phyloP scores from a whole-genome alignment of 2,329 filamentous ascomycete genomes.

The Zasmidium citrigriseum region DNA sequence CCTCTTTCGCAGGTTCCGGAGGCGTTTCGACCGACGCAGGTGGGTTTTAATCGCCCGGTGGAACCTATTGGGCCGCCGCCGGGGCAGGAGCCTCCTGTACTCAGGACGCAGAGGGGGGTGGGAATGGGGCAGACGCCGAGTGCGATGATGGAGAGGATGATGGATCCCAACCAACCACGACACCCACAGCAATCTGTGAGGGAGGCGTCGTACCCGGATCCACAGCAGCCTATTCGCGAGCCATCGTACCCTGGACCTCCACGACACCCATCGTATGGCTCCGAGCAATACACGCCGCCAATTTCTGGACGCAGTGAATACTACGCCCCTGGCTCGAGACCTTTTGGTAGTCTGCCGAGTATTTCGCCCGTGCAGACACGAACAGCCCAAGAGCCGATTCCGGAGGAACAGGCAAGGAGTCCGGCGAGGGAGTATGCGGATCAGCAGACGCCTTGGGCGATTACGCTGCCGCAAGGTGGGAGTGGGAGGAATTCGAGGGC shows the following conservation, averaged over 20 bases:
- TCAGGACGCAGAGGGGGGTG: background rate
- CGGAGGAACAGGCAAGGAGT: slow-evolving; percentile 22
- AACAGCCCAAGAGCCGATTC: slow-evolving; percentile 9
- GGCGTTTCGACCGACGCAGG: slow-evolving; percentile 26
- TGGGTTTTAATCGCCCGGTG: slow-evolving; percentile 20
- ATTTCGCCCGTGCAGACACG: slow-evolving; percentile 20
- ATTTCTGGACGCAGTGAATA: slow-evolving; percentile 15
- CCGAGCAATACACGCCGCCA: slow-evolving; percentile 8
- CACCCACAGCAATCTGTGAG: background rate
- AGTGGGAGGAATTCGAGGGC: background rate
- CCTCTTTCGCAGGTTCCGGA: slow-evolving; percentile 22
- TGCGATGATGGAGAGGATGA: background rate
- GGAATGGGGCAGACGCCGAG: background rate
- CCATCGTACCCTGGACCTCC: background rate
- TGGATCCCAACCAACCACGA: slow-evolving; percentile 1
- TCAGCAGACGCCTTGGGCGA: slow-evolving; percentile 32
- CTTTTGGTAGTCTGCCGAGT: slow-evolving; percentile 11
- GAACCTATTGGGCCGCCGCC: slow-evolving; percentile 24
- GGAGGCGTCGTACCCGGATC: background rate
- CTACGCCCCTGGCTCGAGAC: slow-evolving; percentile 7
- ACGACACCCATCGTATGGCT: background rate
- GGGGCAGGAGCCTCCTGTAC: slow-evolving; percentile 6
- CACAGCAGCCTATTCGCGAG: no score
- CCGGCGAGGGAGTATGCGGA: slow-evolving; percentile 28
- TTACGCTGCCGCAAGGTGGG: slow-evolving; percentile 20